Percentiles rank a stretch among this genome's conserved stretches.
phyloP scores from a whole-genome alignment of 768 basidiomycete genomes.

The Russula griseocarnosa region DNA sequence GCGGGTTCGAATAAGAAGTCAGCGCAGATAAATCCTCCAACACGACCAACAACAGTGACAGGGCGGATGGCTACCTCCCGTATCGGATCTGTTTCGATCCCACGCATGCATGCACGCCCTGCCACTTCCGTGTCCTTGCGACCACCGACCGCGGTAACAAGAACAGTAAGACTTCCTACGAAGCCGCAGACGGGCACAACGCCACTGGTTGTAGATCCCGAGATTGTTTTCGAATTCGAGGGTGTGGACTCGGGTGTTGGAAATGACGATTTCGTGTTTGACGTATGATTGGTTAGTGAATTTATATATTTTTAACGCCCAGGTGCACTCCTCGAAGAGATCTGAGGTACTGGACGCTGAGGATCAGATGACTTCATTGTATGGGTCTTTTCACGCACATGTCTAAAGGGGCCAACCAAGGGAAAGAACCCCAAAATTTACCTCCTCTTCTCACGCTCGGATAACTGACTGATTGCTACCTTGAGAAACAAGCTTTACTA shows the following conservation, averaged over 20 bases:
- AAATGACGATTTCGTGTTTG: slow-evolving; percentile 18
- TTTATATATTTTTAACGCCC: background rate
- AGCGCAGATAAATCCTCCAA: background rate
- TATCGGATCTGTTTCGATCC: background rate
- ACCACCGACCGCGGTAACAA: background rate
- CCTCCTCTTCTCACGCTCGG: background rate
- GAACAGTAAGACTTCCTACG: background rate
- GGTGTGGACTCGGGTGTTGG: background rate
- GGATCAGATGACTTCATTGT: background rate
- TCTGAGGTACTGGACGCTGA: background rate
- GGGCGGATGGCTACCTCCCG: slow-evolving; percentile 1
- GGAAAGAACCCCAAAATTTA: background rate
- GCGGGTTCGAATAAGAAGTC: background rate
- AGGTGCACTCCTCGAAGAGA: background rate
- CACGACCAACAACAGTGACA: slow-evolving; percentile 6
- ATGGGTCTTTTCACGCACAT: background rate
- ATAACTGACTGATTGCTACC: no score
- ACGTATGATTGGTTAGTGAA: slow-evolving; percentile 11
- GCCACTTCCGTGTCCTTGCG: slow-evolving; percentile 17
- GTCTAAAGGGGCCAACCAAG: background rate
- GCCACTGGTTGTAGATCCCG: background rate
- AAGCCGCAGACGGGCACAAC: background rate
- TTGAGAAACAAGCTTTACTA: background rate
- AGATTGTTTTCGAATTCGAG: slow-evolving; percentile 6
- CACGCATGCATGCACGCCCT: slow-evolving; percentile 7